Conservation (phyloP, 1,284 basidiomycete species). For the Malassezia nana region DNA sequence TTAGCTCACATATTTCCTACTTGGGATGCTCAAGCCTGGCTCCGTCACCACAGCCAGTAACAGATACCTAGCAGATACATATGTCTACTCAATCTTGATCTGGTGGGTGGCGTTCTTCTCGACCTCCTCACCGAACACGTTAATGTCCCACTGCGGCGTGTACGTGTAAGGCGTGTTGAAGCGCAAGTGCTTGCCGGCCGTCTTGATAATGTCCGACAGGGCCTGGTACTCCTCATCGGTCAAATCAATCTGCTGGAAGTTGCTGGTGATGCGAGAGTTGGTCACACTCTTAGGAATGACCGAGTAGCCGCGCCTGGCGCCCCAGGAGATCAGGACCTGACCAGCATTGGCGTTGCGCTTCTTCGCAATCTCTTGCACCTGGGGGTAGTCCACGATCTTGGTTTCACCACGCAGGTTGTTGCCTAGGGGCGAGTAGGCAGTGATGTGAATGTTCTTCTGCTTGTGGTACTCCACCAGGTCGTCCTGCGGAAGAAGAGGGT, state of each 20-base stretch:
- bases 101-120: conserved; percentile 29
- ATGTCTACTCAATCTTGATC: conserved; percentile 30
- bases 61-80: background rate
- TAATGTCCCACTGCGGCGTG: conserved; percentile 32
- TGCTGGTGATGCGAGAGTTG: conserved; percentile 42
- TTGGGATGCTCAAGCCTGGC: conserved; percentile 11
- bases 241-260: conserved; percentile 47
- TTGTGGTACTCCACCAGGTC: conserved; percentile 35
- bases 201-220: conserved; percentile 29
- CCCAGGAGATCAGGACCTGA: conserved; percentile 50
- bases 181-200: conserved; percentile 35
- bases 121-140: conserved; percentile 35
- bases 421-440: conserved; percentile 50
- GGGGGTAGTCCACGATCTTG: conserved; percentile 41
- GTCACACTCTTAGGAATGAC: conserved; percentile 50
- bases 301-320: conserved; percentile 44
- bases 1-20: conserved; percentile 7
- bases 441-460: conserved; percentile 44
- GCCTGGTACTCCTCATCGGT: conserved; percentile 41
- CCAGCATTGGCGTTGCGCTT: conserved; percentile 42
- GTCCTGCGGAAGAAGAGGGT: conserved; percentile 54
- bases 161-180: conserved; percentile 42
- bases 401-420: conserved; percentile 41
- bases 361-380: conserved; percentile 46
- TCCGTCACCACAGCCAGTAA: background rate